phyloP scores from a whole-genome alignment of 2,329 filamentous ascomycete species.

The Diaporthe nobilis region DNA sequence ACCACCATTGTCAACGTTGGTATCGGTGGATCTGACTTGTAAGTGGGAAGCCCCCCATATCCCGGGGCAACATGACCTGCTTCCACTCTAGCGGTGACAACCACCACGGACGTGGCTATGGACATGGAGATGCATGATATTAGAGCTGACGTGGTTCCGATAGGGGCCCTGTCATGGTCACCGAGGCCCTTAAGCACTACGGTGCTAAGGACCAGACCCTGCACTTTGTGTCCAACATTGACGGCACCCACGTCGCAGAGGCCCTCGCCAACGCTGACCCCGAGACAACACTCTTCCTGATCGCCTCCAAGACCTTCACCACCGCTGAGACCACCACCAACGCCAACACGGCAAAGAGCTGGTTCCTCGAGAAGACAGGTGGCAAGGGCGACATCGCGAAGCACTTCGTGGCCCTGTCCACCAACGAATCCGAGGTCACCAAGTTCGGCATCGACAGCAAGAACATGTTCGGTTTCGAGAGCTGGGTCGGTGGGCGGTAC shows the following conservation, averaged over 20 bases:
- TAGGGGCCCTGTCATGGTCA: constrained; percentile 98
- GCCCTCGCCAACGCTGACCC: constrained; percentile 90
- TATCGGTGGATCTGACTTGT: constrained; percentile 98
- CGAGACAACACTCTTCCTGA: constrained; percentile 98
- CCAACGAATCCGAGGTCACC: constrained; percentile 93
- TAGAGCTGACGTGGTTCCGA: constrained; percentile 46
- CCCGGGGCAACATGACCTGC: background rate
- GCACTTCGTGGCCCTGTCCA: constrained; percentile 98
- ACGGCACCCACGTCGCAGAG: constrained; percentile 97
- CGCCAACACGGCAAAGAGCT: constrained; percentile 95
- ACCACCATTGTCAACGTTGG: constrained; percentile 97
- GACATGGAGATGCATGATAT: background rate
- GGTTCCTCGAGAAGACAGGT: constrained; percentile 89
- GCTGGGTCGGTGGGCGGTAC: constrained; percentile 98
- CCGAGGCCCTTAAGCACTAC: constrained; percentile 96
- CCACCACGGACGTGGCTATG: background rate
- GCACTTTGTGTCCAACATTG: constrained; percentile 99
- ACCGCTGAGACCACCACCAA: constrained; percentile 98
- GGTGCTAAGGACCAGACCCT: constrained; percentile 87
- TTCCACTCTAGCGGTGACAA: background rate
- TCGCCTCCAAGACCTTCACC: constrained; percentile 99
- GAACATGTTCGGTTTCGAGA: constrained; percentile 99
- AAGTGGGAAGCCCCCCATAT: constrained; percentile 57
- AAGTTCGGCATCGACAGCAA: constrained; percentile 99
- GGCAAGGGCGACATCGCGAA: constrained; percentile 92